phyloP scores from a whole-genome alignment of 2,329 filamentous ascomycete species.

The Verticillium zaregamsianum region DNA sequence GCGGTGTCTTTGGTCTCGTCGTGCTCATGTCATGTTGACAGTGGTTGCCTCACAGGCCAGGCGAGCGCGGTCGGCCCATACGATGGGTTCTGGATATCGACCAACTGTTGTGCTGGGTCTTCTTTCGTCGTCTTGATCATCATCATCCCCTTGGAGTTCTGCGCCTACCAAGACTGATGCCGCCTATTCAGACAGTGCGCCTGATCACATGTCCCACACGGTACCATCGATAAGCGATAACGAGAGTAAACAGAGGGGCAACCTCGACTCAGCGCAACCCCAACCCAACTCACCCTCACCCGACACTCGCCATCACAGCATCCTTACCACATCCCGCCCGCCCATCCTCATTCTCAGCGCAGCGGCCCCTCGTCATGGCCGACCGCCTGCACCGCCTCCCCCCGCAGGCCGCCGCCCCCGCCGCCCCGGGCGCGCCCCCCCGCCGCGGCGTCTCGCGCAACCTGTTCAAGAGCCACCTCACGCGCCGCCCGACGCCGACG shows the following conservation, averaged over 20 bases:
- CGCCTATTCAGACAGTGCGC: neutral
- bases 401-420: neutral
- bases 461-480: conserved; percentile 57
- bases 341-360: neutral
- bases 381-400: neutral
- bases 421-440: conserved; percentile 2
- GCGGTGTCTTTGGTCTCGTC: no score
- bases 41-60: no score
- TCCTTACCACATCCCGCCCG: neutral
- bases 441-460: conserved; percentile 42
- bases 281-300: neutral
- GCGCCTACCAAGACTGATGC: neutral
- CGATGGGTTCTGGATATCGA: no score
- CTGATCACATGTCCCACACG: neutral
- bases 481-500: conserved; percentile 48
- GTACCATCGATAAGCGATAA: conserved; percentile 5
- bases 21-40: no score
- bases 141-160: no score
- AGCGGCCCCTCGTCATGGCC: neutral
- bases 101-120: neutral
- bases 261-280: neutral
- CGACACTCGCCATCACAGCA: neutral
- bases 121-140: no score
- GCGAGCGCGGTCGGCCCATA: no score
- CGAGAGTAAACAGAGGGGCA: conserved; percentile 11